Percentiles rank a stretch among this genome's conserved stretches.
These are phyloP conservation scores for Penicillium sp. DNA, from an alignment of 2,329 filamentous ascomycete genomes.

Conservation along the genomic window DNA sequence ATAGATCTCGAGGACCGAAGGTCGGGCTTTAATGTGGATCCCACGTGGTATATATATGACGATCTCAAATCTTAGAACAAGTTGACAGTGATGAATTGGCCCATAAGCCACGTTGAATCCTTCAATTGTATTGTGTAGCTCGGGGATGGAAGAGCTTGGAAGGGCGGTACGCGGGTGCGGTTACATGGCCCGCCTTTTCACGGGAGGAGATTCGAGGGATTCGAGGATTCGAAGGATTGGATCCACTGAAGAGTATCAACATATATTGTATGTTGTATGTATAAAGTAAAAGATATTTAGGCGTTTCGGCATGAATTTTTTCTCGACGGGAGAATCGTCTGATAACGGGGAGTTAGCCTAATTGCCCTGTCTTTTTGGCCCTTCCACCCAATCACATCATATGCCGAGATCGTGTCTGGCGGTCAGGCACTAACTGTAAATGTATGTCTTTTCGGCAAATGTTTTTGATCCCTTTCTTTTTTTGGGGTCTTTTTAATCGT, in stretches of 20 bases:
- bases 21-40: background rate
- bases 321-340: background rate
- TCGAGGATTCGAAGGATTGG: background rate
- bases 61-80: background rate
- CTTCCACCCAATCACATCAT: slow-evolving; percentile 9
- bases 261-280: background rate
- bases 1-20: background rate
- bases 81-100: background rate
- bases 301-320: slow-evolving; percentile 2
- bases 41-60: slow-evolving; percentile 7
- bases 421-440: slow-evolving; percentile 5
- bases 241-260: slow-evolving; percentile 1
- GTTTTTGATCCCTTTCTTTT: background rate
- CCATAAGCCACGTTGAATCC: background rate
- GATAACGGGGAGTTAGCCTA: slow-evolving; percentile 5
- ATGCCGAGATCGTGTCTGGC: slow-evolving; percentile 1
- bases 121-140: slow-evolving; percentile 1
- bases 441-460: background rate
- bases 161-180: slow-evolving; percentile 12
- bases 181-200: slow-evolving; percentile 20
- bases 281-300: background rate
- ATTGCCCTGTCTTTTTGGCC: background rate
- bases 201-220: slow-evolving; percentile 15
- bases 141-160: slow-evolving; percentile 10
- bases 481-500: background rate